Evolutionary conservation across 192 early-diverging fungal species (phyloP), one percentile per base, ranked within the genome.

Genomic region (Dimargaris verticillata): DNA sequence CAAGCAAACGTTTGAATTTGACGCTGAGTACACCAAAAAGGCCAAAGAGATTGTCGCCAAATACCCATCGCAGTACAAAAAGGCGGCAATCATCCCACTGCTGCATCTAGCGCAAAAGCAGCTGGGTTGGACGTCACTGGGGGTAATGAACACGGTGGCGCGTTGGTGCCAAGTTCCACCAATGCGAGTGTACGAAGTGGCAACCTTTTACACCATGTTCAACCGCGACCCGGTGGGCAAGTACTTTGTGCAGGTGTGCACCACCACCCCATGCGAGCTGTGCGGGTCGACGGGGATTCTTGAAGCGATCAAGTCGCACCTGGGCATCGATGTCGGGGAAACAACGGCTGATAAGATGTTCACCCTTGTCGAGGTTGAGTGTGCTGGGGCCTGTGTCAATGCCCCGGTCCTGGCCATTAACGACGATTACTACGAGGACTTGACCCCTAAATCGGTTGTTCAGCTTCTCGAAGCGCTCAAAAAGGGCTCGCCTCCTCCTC

Each of bases 201-300:
- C 96, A n/a, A 97, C 94, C 33, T 99, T 99, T 74, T 99, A 99
- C 70, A 99, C 95, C 60, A 99, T 99, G 95, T 99, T 89, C 77
- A 97, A 97, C 80, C 80, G 92, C 67, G 85, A 88, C 62, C 95
- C 95, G n/a, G 88, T 95, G 49, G 95, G 95, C 63, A 99, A 97
- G 73, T 94, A 96, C 79, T 96, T 99, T 68, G 69, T 99, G 65
- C 95, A 99, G 74, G 78, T 99, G 49, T 99, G 95, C 80, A 97
- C 94, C 22, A 99, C 95, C 13, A 95, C 94, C 28, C 95, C 95
- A 20, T 99, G 95, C 72, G 82, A 94, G 76, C 80, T 97, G 46
- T 94, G 95, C 73, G 93, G 95, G 43, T 79, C 94, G 28, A 86
- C 85, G 61, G 80, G 88, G 67, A 91, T 99, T 66, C 69, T 97